phyloP scores from a whole-genome alignment of 345 rosid genomes.

The Populus deltoides region DNA sequence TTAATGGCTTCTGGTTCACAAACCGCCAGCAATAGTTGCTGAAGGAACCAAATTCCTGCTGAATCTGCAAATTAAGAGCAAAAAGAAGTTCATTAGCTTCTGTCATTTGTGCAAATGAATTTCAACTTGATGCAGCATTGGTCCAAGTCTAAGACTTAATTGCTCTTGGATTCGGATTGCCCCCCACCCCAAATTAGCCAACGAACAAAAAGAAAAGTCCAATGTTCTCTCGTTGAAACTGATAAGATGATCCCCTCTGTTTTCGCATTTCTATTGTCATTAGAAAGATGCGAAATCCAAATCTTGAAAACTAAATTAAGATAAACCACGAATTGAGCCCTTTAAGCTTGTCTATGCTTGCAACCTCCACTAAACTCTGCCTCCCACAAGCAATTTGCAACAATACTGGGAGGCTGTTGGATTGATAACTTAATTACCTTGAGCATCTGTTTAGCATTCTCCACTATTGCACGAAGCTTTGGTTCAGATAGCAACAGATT shows the following conservation, averaged over 20 bases:
- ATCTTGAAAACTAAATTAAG: not conserved
- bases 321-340: not conserved
- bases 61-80: constrained; percentile 52
- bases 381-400: not conserved
- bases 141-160: not conserved
- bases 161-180: not conserved
- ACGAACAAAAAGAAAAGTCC: not conserved
- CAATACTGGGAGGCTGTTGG: not conserved
- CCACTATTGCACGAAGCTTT: constrained; percentile 80
- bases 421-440: constrained; percentile 49
- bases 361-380: not conserved
- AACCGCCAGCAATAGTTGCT: constrained; percentile 77
- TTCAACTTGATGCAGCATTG: not conserved
- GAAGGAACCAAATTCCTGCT: constrained; percentile 80
- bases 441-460: constrained; percentile 66
- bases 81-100: not conserved
- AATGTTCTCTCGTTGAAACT: not conserved
- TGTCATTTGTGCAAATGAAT: not conserved
- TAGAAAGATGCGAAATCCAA: not conserved
- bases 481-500: constrained; percentile 67
- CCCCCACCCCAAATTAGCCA: not conserved
- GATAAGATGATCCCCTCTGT: not conserved
- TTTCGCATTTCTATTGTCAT: not conserved
- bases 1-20: constrained; percentile 58
- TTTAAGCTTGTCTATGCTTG: not conserved